phyloP scores from a whole-genome alignment of 108 stramenopile genomes.

The Pelagomonas calceolata region DNA sequence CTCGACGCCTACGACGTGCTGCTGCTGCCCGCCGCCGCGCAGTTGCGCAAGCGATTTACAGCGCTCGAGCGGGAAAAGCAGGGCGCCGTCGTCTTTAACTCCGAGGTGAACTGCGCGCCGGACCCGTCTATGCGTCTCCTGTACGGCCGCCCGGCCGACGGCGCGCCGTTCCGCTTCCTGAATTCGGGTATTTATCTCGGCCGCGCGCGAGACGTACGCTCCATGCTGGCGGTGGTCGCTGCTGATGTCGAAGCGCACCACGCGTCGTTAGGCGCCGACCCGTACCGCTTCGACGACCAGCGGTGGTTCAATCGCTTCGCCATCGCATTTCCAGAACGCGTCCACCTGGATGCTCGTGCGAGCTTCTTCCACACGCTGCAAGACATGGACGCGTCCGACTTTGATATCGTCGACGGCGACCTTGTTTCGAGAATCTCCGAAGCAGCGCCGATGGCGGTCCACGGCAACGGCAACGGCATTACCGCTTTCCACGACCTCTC shows the following conservation, averaged over 20 bases:
- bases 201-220: background rate
- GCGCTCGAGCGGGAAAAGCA: background rate
- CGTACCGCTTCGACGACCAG: background rate
- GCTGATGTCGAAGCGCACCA: background rate
- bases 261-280: background rate
- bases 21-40: background rate
- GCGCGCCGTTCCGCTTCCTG: background rate
- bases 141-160: background rate
- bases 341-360: background rate
- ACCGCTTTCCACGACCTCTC: background rate
- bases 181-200: background rate
- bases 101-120: background rate
- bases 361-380: background rate
- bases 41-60: background rate
- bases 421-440: background rate
- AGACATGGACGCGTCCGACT: background rate
- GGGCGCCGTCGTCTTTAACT: background rate
- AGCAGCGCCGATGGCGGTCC: background rate
- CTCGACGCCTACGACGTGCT: constrained; percentile 1
- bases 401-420: background rate
- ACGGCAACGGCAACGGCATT: constrained; percentile 1
- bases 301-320: background rate
- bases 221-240: background rate
- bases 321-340: background rate
- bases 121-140: background rate